These are phyloP conservation scores for Plasmodium ovale DNA, from an alignment of 169 alveolate species.

Conservation along the genomic window DNA sequence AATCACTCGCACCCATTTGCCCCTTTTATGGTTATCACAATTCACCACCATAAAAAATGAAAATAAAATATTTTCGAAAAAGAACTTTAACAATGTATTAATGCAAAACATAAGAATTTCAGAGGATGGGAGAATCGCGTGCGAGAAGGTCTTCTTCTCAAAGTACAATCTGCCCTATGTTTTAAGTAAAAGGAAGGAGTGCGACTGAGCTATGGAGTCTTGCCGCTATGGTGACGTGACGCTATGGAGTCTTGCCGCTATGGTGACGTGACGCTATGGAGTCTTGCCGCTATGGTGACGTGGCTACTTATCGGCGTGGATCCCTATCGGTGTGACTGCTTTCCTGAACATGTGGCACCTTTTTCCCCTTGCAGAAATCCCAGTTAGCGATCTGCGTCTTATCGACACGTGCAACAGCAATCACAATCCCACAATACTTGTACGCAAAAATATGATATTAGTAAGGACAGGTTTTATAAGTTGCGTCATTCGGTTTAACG, in stretches of 20 bases:
- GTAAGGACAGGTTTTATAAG: conserved; percentile 60
- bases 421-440: conserved; percentile 62
- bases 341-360: too few species aligned
- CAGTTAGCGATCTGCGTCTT: conserved; percentile 47
- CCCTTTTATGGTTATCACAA: conserved; percentile 13
- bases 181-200: conserved; percentile 19
- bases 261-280: too few species aligned
- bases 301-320: too few species aligned
- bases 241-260: too few species aligned
- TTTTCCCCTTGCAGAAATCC: conserved; percentile 21
- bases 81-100: conserved; percentile 52
- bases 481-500: conserved; percentile 57
- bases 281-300: too few species aligned
- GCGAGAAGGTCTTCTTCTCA: conserved; percentile 37
- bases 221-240: too few species aligned
- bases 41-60: conserved; percentile 29
- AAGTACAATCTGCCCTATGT: conserved; percentile 51
- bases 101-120: conserved; percentile 63
- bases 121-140: conserved; percentile 32
- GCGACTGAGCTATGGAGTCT: not conserved
- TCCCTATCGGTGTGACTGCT: not conserved
- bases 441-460: conserved; percentile 42
- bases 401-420: conserved; percentile 50
- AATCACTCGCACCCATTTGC: not conserved
- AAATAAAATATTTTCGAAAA: conserved; percentile 39